Evolutionary conservation across 2,329 filamentous ascomycete genomes (phyloP).

Genomic region (Pestalotiopsis sp.): DNA sequence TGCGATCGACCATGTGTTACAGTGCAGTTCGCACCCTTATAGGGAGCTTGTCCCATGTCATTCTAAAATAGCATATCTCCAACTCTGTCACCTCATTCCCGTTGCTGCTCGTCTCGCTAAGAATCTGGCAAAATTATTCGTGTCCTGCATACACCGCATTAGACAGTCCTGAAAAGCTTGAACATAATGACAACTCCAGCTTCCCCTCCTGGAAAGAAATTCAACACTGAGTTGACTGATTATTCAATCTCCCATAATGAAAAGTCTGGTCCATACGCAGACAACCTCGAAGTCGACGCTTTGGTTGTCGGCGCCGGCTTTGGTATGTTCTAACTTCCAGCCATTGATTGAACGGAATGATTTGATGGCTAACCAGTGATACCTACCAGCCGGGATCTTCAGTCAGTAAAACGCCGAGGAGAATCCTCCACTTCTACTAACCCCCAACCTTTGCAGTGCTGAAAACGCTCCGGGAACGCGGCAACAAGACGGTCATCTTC

Average conservation of each 20-base stretch:
- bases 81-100: too few relatives aligned
- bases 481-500: conserved; percentile 49
- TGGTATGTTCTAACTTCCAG: conserved; percentile 30
- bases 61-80: too few relatives aligned
- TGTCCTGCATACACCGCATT: background rate
- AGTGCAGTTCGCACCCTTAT: background rate
- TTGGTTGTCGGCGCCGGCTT: conserved; percentile 50
- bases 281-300: conserved; percentile 46
- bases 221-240: conserved; percentile 43
- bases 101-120: too few relatives aligned
- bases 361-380: background rate
- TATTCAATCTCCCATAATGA: conserved; percentile 34
- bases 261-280: conserved; percentile 41
- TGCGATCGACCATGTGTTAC: background rate
- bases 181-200: background rate
- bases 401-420: background rate
- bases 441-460: conserved; percentile 48
- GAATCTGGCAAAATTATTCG: too few relatives aligned
- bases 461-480: conserved; percentile 48
- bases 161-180: background rate
- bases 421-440: background rate
- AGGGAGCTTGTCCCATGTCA: too few relatives aligned
- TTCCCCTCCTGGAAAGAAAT: conserved; percentile 32
- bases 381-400: background rate
- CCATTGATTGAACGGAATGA: too few relatives aligned